A percentile compares a stretch with the other conserved stretches of the same genome.
Evolutionary conservation across 306 rosid species (phyloP).

Genomic region (Gastrolobium villosum): DNA sequence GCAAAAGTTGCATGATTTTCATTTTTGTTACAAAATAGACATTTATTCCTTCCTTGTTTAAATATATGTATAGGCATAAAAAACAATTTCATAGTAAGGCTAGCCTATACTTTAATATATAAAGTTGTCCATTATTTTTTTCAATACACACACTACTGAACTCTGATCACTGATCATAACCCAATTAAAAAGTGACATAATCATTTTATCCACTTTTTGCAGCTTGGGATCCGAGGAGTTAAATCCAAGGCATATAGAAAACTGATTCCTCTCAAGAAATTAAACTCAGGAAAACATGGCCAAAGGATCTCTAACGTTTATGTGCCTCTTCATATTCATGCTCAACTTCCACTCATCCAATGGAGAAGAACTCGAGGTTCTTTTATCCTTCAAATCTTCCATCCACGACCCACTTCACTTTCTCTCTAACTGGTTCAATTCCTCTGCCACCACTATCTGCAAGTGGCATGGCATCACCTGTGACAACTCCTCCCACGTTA

Average conservation of each 20-base stretch:
- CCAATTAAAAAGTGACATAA: constrained; percentile 45
- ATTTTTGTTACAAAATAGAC: constrained; percentile 28
- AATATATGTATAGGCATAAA: not conserved
- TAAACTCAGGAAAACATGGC: constrained; percentile 58
- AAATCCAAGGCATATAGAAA: constrained; percentile 43
- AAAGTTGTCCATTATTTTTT: constrained; percentile 17
- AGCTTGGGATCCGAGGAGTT: constrained; percentile 70
- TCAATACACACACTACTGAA: not conserved
- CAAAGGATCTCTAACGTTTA: constrained; percentile 52
- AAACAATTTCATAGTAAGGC: not conserved
- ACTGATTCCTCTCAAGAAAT: constrained; percentile 41
- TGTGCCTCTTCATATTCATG: constrained; percentile 52
- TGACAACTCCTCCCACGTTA: constrained; percentile 57
- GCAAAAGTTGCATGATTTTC: constrained; percentile 46
- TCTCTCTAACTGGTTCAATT: constrained; percentile 77
- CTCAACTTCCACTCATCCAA: constrained; percentile 50
- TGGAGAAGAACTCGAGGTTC: constrained; percentile 58
- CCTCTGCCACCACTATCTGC: constrained; percentile 58
- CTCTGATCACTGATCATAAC: constrained; percentile 30
- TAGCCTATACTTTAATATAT: not conserved
- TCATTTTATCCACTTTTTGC: constrained; percentile 49
- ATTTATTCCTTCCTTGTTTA: constrained; percentile 9
- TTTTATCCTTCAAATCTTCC: constrained; percentile 82
- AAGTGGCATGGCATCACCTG: constrained; percentile 80
- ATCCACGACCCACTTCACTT: constrained; percentile 63